Conservation (phyloP, 768 basidiomycete species). For the Daedaleopsis nitida region DNA sequence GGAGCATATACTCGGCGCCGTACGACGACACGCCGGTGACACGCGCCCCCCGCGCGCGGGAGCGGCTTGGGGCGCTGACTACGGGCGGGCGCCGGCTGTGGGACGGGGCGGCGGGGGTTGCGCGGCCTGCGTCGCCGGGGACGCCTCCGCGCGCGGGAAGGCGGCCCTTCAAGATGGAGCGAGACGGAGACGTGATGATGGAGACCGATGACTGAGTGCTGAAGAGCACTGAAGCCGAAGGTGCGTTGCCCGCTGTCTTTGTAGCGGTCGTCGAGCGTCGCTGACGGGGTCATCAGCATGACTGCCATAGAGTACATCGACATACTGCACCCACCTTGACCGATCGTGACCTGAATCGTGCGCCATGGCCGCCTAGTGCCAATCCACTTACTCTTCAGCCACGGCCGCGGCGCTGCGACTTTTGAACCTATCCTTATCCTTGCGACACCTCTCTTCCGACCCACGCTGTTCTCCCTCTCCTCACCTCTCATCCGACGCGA, state of each 20-base stretch:
- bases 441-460: neutral
- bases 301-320: neutral
- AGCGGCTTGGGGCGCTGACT: neutral
- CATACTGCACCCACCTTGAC: neutral
- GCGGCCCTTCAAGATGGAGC: neutral
- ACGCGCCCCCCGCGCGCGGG: constrained; percentile 33
- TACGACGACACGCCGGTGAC: constrained; percentile 61
- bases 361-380: neutral
- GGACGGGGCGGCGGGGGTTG: constrained; percentile 14
- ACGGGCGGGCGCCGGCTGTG: constrained; percentile 17
- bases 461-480: too few relatives aligned
- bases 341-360: neutral
- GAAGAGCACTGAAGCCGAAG: neutral
- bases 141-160: neutral
- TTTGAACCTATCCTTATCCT: neutral
- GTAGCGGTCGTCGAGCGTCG: neutral
- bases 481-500: too few relatives aligned
- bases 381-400: neutral
- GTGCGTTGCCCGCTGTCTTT: neutral
- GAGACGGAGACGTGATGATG: constrained; percentile 4
- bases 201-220: neutral
- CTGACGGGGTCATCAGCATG: neutral
- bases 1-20: constrained; percentile 22
- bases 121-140: constrained; percentile 10
- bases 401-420: neutral